Percentiles rank a stretch among this genome's conserved stretches.
These are phyloP conservation scores for Phytophthora rubi DNA, from an alignment of 352 stramenopile genomes.

Conservation along the genomic window DNA sequence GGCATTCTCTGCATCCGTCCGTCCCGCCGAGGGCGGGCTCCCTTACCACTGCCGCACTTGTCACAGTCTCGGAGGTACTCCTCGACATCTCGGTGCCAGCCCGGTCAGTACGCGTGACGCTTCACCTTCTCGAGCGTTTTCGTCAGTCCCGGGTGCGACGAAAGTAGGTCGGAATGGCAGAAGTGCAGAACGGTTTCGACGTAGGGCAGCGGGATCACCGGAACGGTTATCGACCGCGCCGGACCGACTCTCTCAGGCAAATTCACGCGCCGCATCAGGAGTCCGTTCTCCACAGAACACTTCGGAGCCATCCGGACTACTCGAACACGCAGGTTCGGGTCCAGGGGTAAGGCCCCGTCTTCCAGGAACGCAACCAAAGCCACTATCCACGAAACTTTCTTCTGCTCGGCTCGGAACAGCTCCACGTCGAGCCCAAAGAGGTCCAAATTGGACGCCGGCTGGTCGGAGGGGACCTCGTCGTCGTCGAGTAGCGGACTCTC, in stretches of 20 bases:
- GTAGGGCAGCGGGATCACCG: background rate
- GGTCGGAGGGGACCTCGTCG: too few relatives aligned
- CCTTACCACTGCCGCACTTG: background rate
- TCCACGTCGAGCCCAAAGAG: background rate
- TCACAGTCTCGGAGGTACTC: too few relatives aligned
- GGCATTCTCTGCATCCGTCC: constrained; percentile 6
- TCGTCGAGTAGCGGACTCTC: background rate
- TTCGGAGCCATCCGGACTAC: background rate
- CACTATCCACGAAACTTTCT: background rate
- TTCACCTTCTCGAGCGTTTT: constrained; percentile 5
- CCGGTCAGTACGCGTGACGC: background rate
- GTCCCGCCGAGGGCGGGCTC: background rate
- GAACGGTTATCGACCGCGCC: background rate
- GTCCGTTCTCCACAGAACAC: background rate
- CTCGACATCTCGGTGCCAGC: too few relatives aligned
- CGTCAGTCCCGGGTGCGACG: background rate
- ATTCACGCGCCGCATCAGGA: constrained; percentile 8
- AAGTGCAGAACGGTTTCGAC: constrained; percentile 14
- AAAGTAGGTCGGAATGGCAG: constrained; percentile 10
- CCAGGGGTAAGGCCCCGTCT: background rate
- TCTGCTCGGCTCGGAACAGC: background rate
- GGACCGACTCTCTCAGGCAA: background rate
- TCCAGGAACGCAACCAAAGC: constrained; percentile 3
- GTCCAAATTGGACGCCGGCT: background rate
- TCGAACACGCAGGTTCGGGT: background rate